A percentile compares a stretch with the other conserved stretches of the same genome.
These are phyloP conservation scores for Chrysanthemum makinoi DNA, from an alignment of 129 eudicot species.

Conservation along the genomic window DNA sequence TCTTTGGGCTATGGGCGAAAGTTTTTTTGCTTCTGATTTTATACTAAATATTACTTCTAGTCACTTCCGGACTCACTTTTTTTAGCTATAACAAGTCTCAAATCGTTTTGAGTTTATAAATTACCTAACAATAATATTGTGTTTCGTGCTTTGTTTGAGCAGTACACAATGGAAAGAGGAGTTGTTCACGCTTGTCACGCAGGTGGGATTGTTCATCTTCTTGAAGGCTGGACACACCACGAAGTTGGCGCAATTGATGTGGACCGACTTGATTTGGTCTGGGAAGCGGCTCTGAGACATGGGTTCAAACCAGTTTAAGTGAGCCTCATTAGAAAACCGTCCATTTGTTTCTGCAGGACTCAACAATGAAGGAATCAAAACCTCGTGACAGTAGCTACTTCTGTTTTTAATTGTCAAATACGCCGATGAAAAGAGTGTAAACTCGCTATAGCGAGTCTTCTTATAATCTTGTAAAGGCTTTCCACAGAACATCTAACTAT, in stretches of 20 bases:
- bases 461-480: too few relatives aligned
- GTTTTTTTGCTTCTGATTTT: too few relatives aligned
- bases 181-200: slow-evolving; percentile 96
- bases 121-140: neutral
- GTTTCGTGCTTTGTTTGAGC: slow-evolving; percentile 17
- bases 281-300: slow-evolving; percentile 82
- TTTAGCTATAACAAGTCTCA: too few relatives aligned
- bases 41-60: too few relatives aligned
- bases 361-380: slow-evolving; percentile 3
- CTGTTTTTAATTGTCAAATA: neutral
- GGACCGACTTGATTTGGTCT: slow-evolving; percentile 71
- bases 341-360: neutral
- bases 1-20: too few relatives aligned
- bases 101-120: neutral
- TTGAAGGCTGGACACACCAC: slow-evolving; percentile 92
- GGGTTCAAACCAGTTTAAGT: slow-evolving; percentile 57
- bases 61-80: too few relatives aligned
- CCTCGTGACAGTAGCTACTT: neutral
- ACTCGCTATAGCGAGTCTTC: neutral
- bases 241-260: slow-evolving; percentile 90
- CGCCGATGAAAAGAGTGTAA: too few relatives aligned
- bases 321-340: slow-evolving; percentile 5
- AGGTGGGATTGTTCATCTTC: slow-evolving; percentile 87
- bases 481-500: too few relatives aligned
- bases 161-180: slow-evolving; percentile 91